A percentile compares a stretch with the other conserved stretches of the same genome.
Conservation (phyloP, 2,329 filamentous ascomycete species). For the Clonostachys sp. region DNA sequence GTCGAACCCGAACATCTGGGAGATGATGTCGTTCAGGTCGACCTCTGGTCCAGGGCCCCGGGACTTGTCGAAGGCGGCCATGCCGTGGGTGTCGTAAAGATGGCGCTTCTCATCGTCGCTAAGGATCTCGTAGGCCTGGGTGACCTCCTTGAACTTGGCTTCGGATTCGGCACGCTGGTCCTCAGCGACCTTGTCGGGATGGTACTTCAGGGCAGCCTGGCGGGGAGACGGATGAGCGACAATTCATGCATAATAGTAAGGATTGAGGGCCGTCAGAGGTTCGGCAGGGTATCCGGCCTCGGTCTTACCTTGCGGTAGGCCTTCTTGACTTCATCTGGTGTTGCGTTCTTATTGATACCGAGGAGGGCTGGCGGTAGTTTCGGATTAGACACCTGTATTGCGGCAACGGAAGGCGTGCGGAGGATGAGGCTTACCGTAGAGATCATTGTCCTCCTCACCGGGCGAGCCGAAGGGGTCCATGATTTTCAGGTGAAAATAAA, state of each 20-base stretch:
- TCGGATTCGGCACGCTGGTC: constrained; percentile 81
- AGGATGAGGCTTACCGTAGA: constrained; percentile 46
- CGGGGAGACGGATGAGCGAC: background rate
- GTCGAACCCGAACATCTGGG: constrained; percentile 85
- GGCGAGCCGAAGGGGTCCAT: constrained; percentile 11
- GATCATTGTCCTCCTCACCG: constrained; percentile 44
- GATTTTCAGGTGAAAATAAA: constrained; percentile 1
- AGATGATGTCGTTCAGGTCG: constrained; percentile 88
- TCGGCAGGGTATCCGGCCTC: background rate
- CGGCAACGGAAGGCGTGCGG: background rate
- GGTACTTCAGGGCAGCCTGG: constrained; percentile 82
- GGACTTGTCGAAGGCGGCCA: constrained; percentile 87
- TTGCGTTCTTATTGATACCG: constrained; percentile 66
- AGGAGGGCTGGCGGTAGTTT: constrained; percentile 61
- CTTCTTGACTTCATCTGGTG: constrained; percentile 83
- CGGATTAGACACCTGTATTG: background rate
- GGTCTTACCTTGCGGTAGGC: constrained; percentile 85
- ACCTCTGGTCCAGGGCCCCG: constrained; percentile 64
- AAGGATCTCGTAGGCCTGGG: constrained; percentile 96
- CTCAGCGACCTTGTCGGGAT: constrained; percentile 93
- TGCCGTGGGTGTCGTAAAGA: constrained; percentile 90
- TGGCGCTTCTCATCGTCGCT: constrained; percentile 91
- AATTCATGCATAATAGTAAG: background rate
- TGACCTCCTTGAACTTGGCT: constrained; percentile 86
- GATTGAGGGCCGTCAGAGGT: background rate